Evolutionary conservation across 2,329 filamentous ascomycete species (phyloP).

Genomic region (Colletotrichum tropicicola): DNA sequence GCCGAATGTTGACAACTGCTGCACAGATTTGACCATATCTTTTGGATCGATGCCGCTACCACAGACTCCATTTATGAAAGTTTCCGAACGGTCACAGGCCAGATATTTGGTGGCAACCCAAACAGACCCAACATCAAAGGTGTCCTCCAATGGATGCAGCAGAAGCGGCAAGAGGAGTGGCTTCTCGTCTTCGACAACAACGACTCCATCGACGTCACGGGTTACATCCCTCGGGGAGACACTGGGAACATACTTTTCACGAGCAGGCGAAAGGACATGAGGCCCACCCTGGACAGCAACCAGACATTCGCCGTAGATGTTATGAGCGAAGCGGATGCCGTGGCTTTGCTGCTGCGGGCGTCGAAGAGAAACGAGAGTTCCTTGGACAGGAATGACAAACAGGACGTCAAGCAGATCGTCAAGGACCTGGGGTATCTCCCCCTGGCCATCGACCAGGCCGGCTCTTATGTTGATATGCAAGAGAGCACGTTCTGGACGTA

Average conservation of each 20-base stretch:
- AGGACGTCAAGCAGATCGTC: too few relatives aligned
- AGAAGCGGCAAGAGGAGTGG: conserved; percentile 34
- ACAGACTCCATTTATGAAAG: conserved; percentile 34
- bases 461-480: conserved; percentile 26
- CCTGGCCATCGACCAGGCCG: conserved; percentile 39
- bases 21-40: conserved; percentile 37
- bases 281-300: background rate
- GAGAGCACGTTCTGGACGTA: conserved; percentile 30
- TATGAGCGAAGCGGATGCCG: background rate
- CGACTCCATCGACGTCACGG: conserved; percentile 23
- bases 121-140: background rate
- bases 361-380: too few relatives aligned
- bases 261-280: conserved; percentile 26
- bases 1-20: too few relatives aligned
- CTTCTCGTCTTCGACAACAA: conserved; percentile 43
- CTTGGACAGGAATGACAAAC: too few relatives aligned
- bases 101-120: conserved; percentile 5
- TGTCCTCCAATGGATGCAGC: conserved; percentile 33
- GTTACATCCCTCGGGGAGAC: conserved; percentile 29
- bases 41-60: conserved; percentile 40
- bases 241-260: conserved; percentile 41
- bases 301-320: background rate
- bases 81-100: conserved; percentile 30
- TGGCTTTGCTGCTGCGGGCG: background rate
- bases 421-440: conserved; percentile 36